These are phyloP conservation scores for Ailanthus altissimus DNA, from an alignment of 345 rosid genomes.

Conservation along the genomic window DNA sequence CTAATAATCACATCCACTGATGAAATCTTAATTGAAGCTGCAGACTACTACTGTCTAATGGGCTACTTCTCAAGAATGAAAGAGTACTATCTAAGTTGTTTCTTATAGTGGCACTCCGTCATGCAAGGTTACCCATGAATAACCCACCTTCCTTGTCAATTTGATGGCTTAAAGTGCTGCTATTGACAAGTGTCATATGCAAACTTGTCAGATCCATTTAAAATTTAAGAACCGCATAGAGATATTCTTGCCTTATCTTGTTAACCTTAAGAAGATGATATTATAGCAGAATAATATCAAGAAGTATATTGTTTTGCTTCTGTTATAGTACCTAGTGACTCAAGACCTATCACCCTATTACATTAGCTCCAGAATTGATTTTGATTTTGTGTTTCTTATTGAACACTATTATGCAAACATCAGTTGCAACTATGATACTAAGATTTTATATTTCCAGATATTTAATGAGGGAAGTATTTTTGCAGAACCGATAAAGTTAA, in stretches of 20 bases:
- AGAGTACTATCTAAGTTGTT: neutral
- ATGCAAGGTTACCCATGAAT: neutral
- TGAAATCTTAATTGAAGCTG: neutral
- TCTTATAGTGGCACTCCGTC: too few species aligned
- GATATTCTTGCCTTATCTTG: neutral
- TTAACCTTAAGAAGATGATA: neutral
- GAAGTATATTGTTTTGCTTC: neutral
- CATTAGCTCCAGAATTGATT: neutral
- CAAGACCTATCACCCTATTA: neutral
- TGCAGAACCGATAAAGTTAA: neutral
- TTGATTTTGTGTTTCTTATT: neutral
- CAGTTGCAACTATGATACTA: neutral
- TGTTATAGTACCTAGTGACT: neutral
- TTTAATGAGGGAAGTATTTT: neutral
- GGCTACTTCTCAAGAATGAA: conserved; percentile 1
- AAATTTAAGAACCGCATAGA: neutral
- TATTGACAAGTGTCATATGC: neutral
- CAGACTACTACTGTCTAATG: too few species aligned
- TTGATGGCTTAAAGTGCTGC: neutral
- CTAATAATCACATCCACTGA: too few species aligned
- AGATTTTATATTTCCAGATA: neutral
- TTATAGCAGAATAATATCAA: too few species aligned
- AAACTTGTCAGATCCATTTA: neutral
- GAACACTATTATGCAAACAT: neutral
- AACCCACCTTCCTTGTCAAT: neutral